Conservation (phyloP, 1,284 basidiomycete genomes). For the Megacollybia platyphylla region DNA sequence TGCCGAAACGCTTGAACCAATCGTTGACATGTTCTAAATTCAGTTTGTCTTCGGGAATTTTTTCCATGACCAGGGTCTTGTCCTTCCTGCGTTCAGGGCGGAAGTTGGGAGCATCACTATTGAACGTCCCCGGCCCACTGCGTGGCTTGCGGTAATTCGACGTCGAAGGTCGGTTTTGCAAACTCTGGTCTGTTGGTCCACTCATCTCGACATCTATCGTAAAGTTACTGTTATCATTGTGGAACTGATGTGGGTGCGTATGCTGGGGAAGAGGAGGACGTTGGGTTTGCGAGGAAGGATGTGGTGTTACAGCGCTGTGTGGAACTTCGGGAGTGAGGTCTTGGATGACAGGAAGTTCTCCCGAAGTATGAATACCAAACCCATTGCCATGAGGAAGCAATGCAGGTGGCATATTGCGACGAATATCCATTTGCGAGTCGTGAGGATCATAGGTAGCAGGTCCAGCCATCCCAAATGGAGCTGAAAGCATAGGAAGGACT, state of each 20-base stretch:
- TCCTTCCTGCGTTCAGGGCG: slow-evolving; percentile 55
- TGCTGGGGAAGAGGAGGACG: slow-evolving; percentile 12
- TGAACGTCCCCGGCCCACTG: slow-evolving; percentile 37
- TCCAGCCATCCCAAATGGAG: slow-evolving; percentile 26
- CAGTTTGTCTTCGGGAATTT: slow-evolving; percentile 80
- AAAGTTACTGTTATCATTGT: neutral
- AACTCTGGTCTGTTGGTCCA: slow-evolving; percentile 3
- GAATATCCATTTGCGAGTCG: slow-evolving; percentile 67
- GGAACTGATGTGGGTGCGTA: slow-evolving; percentile 11
- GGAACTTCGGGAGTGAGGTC: slow-evolving; percentile 53
- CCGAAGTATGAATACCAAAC: slow-evolving; percentile 28
- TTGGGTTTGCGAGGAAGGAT: slow-evolving; percentile 13
- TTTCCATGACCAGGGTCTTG: slow-evolving; percentile 88
- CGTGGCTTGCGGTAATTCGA: slow-evolving; percentile 23
- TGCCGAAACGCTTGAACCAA: slow-evolving; percentile 90
- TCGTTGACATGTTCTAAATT: slow-evolving; percentile 69
- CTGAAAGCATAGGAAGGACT: slow-evolving; percentile 51
- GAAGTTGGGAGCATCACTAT: slow-evolving; percentile 52
- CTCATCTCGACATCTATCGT: slow-evolving; percentile 24
- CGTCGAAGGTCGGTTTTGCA: neutral
- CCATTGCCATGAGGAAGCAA: slow-evolving; percentile 36
- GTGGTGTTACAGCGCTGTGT: slow-evolving; percentile 12
- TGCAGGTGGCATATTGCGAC: slow-evolving; percentile 38
- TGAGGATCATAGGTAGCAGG: slow-evolving; percentile 59
- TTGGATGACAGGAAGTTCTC: slow-evolving; percentile 68